Conservation (phyloP, 768 basidiomycete genomes). For the Suillus plorans region DNA sequence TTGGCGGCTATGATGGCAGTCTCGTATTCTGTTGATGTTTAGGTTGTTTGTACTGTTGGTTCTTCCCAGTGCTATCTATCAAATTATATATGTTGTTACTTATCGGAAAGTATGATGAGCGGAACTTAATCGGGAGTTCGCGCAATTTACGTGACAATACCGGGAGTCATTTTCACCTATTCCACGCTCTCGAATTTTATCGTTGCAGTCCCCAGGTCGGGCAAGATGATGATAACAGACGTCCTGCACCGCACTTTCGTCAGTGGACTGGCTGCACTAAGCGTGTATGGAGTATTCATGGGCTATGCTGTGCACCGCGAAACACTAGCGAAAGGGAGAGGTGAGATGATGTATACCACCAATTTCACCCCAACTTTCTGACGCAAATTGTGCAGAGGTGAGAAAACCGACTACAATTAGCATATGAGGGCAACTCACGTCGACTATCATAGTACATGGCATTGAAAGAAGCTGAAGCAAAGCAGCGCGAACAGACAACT, state of each 20-base stretch:
- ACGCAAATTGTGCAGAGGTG: neutral
- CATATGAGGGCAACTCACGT: neutral
- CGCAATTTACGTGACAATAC: no score
- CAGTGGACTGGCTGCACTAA: slow-evolving; percentile 27
- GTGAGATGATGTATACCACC: slow-evolving; percentile 15
- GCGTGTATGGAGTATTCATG: slow-evolving; percentile 30
- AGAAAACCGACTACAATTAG: neutral
- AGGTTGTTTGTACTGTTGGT: neutral
- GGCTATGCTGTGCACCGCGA: slow-evolving; percentile 32
- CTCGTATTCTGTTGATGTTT: slow-evolving; percentile 9
- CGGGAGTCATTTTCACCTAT: neutral
- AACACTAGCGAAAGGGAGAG: slow-evolving; percentile 31
- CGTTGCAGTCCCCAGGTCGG: slow-evolving; percentile 14
- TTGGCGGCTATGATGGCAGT: slow-evolving; percentile 52
- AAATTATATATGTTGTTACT: neutral
- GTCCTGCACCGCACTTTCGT: slow-evolving; percentile 31
- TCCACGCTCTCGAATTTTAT: neutral
- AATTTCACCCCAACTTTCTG: neutral
- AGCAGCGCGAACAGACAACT: slow-evolving; percentile 16
- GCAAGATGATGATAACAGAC: slow-evolving; percentile 26
- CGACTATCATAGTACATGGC: slow-evolving; percentile 19
- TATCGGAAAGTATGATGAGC: neutral
- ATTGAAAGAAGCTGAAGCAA: slow-evolving; percentile 21
- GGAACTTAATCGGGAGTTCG: no score
- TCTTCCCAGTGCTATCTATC: slow-evolving; percentile 18